These are phyloP conservation scores for Penicillium capsulatum DNA, from an alignment of 2,329 filamentous ascomycete species.

Conservation along the genomic window DNA sequence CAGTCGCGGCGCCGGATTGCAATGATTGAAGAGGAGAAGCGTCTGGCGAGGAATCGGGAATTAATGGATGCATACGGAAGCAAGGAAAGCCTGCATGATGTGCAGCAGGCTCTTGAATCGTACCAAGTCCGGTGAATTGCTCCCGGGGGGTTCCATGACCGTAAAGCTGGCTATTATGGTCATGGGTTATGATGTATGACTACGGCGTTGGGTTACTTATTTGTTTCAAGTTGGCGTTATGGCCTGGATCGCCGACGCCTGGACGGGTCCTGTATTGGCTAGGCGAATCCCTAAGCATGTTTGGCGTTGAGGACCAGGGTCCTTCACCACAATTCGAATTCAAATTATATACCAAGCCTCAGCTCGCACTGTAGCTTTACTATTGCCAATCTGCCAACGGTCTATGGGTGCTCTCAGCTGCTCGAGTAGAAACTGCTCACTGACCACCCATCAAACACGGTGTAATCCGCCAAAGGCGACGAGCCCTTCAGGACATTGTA, in stretches of 20 bases:
- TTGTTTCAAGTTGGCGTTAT: no score
- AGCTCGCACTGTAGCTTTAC: no score
- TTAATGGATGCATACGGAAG: constrained; percentile 48
- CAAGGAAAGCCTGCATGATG: constrained; percentile 41
- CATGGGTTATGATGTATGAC: neutral
- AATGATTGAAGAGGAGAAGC: constrained; percentile 29
- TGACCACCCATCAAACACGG: constrained; percentile 19
- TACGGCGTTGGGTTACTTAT: neutral
- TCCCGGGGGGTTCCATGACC: neutral
- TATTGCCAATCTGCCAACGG: no score
- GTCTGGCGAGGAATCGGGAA: constrained; percentile 35
- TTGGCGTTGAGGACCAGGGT: no score
- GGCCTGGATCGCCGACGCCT: no score
- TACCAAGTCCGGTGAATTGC: constrained; percentile 39
- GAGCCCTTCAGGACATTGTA: constrained; percentile 13
- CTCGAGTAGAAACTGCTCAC: constrained; percentile 20
- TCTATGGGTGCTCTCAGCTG: constrained; percentile 1
- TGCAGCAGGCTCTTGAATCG: constrained; percentile 44
- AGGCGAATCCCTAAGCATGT: no score
- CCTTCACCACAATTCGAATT: no score
- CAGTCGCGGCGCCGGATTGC: constrained; percentile 9
- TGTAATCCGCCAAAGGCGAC: constrained; percentile 20
- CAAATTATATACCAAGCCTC: no score
- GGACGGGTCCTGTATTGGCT: no score
- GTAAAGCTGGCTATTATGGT: neutral